A percentile compares a stretch with the other conserved stretches of the same genome.
Conservation (phyloP, 768 basidiomycete genomes). For the Polyporus arcularius region DNA sequence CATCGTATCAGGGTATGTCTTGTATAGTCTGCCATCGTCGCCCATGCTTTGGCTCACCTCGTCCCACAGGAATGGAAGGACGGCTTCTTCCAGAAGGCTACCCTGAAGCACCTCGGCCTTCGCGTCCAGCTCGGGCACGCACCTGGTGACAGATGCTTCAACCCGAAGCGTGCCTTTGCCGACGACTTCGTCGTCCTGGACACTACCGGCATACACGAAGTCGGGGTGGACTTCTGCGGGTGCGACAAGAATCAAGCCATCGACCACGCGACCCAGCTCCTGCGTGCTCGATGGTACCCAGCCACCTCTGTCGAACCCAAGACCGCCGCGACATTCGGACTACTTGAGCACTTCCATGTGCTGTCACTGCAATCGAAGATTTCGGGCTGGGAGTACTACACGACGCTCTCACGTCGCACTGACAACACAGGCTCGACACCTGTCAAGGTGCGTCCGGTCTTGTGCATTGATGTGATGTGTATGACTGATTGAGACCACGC, state of each 20-base stretch:
- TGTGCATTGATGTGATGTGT: too few relatives aligned
- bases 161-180: neutral
- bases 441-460: neutral
- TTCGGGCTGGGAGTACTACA: constrained; percentile 36
- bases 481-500: too few relatives aligned
- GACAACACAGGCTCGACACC: constrained; percentile 35
- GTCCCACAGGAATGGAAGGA: neutral
- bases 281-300: constrained; percentile 33
- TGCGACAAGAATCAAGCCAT: constrained; percentile 18
- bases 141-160: constrained; percentile 10
- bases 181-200: constrained; percentile 24
- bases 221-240: constrained; percentile 27
- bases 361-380: constrained; percentile 35
- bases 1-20: constrained; percentile 23
- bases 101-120: constrained; percentile 23
- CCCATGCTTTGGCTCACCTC: too few relatives aligned
- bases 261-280: constrained; percentile 25
- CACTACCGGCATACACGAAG: constrained; percentile 27
- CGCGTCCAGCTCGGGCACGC: constrained; percentile 29
- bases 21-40: too few relatives aligned
- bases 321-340: constrained; percentile 32
- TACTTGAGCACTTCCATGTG: constrained; percentile 35
- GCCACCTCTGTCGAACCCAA: constrained; percentile 30
- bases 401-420: constrained; percentile 22
- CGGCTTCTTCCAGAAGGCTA: neutral